These are phyloP conservation scores for Arthrinium phaeospermum DNA, from an alignment of 2,329 filamentous ascomycete species.

Conservation along the genomic window DNA sequence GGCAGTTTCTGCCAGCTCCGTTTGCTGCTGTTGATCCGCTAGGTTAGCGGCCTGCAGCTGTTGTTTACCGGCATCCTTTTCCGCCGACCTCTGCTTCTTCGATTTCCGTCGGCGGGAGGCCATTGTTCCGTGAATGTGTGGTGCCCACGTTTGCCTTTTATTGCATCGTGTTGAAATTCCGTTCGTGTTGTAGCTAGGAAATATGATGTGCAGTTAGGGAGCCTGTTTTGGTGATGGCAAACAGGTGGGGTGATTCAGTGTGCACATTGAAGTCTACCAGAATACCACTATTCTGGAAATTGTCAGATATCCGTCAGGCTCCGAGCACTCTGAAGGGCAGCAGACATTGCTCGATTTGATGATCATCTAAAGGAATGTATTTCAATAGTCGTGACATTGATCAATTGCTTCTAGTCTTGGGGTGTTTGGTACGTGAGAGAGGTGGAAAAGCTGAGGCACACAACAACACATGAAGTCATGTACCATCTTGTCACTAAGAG, in stretches of 20 bases:
- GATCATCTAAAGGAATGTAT: no score
- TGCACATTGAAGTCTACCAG: not conserved
- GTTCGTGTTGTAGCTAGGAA: not conserved
- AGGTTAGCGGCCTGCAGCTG: not conserved
- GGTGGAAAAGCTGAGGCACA: not conserved
- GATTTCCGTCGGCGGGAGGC: not conserved
- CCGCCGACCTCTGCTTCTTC: not conserved
- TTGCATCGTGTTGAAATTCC: not conserved
- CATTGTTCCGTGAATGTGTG: not conserved
- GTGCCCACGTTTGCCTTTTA: not conserved
- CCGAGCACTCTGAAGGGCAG: no score
- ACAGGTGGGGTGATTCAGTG: constrained; percentile 3
- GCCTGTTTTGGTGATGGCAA: not conserved
- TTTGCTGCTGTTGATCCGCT: not conserved
- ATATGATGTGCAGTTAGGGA: not conserved
- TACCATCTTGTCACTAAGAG: not conserved
- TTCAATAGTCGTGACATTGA: not conserved
- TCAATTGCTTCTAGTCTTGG: not conserved
- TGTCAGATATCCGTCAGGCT: not conserved
- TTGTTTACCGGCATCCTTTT: not conserved
- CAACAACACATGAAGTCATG: not conserved
- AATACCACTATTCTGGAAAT: not conserved
- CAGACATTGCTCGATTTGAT: not conserved
- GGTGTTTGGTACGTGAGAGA: not conserved
- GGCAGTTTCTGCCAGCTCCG: not conserved